Percentiles rank a stretch among this genome's conserved stretches.
Evolutionary conservation across 345 rosid species (phyloP).

Genomic region (Psidium friedrichsthalianum): DNA sequence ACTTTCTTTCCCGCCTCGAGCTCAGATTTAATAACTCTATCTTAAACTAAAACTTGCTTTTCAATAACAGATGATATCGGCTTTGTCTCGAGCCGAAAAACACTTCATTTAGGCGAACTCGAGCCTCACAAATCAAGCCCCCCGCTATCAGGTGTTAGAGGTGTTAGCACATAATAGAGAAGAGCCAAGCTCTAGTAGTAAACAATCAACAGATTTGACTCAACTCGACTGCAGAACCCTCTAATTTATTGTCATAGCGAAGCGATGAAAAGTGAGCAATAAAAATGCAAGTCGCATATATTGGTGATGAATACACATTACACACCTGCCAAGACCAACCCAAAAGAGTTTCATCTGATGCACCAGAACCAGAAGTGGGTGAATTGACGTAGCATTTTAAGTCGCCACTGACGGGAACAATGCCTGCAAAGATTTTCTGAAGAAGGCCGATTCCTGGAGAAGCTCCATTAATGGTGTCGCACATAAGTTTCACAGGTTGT

Average conservation of each 20-base stretch:
- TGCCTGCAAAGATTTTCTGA: not conserved
- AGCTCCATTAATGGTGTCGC: not conserved
- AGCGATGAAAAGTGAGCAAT: not conserved
- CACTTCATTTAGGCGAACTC: too few species aligned
- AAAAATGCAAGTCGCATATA: not conserved
- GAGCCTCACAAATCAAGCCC: too few species aligned
- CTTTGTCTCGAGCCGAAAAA: too few species aligned
- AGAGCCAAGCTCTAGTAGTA: not conserved
- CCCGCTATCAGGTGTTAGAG: too few species aligned
- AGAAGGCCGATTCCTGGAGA: not conserved
- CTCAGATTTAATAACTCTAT: too few species aligned
- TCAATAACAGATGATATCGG: too few species aligned
- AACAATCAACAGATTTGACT: not conserved
- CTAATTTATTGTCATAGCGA: not conserved
- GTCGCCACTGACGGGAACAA: not conserved
- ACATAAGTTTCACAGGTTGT: not conserved
- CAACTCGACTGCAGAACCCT: not conserved
- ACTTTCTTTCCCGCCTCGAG: too few species aligned
- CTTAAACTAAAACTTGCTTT: too few species aligned
- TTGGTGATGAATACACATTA: not conserved
- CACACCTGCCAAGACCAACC: not conserved
- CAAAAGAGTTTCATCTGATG: fast-evolving
- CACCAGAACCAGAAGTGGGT: not conserved
- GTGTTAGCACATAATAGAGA: not conserved
- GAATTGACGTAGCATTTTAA: not conserved